These are phyloP conservation scores for Talaromyces liani DNA, from an alignment of 495 filamentous ascomycete genomes.

Conservation along the genomic window DNA sequence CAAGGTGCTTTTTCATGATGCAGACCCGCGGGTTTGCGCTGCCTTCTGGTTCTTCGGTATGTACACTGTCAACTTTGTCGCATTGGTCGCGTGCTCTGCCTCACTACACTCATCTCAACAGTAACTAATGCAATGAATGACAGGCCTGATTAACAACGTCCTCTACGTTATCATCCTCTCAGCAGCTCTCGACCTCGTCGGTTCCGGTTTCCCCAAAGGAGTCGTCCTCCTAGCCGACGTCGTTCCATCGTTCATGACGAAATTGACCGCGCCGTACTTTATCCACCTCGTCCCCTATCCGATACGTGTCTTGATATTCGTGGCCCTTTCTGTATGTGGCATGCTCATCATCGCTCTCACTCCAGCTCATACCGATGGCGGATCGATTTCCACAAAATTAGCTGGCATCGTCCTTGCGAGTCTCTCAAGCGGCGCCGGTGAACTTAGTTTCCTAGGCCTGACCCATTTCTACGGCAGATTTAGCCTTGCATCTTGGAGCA, in stretches of 20 bases:
- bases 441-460: conserved; percentile 80
- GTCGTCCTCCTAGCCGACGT: conserved; percentile 91
- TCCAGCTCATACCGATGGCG: conserved; percentile 49
- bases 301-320: conserved; percentile 65
- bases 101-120: background rate
- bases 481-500: conserved; percentile 86
- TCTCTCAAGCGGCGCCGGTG: conserved; percentile 74
- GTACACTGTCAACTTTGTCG: conserved; percentile 7
- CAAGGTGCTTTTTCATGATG: conserved; percentile 52
- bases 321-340: conserved; percentile 60
- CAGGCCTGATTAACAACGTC: conserved; percentile 95
- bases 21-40: conserved; percentile 63
- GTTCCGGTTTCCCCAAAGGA: conserved; percentile 73
- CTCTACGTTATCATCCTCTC: conserved; percentile 96
- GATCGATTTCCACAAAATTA: conserved; percentile 64
- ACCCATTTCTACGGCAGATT: conserved; percentile 93
- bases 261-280: conserved; percentile 85
- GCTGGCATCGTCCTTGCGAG: conserved; percentile 80
- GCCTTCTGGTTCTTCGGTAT: conserved; percentile 94
- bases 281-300: conserved; percentile 81
- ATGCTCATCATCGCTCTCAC: conserved; percentile 87
- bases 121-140: background rate
- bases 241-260: conserved; percentile 78
- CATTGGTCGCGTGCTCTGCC: background rate
- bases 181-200: conserved; percentile 92